Base-by-base conservation (phyloP, 1,284 basidiomycete genomes). In the Cryptococcus hybrid region DNA sequence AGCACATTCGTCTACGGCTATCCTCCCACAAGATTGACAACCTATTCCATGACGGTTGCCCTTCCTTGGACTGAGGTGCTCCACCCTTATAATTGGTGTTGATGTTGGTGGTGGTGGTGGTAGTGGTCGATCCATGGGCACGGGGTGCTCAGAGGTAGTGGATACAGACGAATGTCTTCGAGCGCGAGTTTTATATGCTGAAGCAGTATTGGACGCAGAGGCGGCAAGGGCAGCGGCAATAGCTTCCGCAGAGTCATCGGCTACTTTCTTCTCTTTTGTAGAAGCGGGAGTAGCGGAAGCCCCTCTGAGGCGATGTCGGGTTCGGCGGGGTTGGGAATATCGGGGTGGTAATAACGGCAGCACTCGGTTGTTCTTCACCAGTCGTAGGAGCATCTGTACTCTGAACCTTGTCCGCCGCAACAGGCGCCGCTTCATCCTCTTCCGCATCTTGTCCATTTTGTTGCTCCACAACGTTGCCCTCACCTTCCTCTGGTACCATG, bases 1-100 rank as follows among this genome's bases (percentile, higher is more conserved):
- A 83, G 34, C 94, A 88, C 48, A 99, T 82, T 40, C 95, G 84
- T 56, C 90, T 83, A 56, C 87, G 86, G 50, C 90, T 91, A 45
- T 88, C 87, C 60, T 92, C 92, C 75, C 95, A 99, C 0, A 95
- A 88, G 73, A 69, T 84, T 80, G 54, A 69, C 51, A 60, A 38
- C 48, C 62, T 52, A 44, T 65, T 65, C 40, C 52, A 59, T 3
- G 59, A 64, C 4, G 67, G 65, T 18, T 37, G 51, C 44, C 24
- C 49, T 35, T 13, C 38, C 30, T 30, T 30, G 30, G 3, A 4
- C 30, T 30, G 30, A 30, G 30, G 30, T 30, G 3, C 30, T 30
- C 30, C 30, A 4, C 13, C 47, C 8, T 15, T 15, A 8, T 12
- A 13, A 7, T 15, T 6, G n/a, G 47, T 30, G 3, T 47, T 47